Evolutionary conservation across 257 asterid species (phyloP).

Genomic region (Lantana camara): DNA sequence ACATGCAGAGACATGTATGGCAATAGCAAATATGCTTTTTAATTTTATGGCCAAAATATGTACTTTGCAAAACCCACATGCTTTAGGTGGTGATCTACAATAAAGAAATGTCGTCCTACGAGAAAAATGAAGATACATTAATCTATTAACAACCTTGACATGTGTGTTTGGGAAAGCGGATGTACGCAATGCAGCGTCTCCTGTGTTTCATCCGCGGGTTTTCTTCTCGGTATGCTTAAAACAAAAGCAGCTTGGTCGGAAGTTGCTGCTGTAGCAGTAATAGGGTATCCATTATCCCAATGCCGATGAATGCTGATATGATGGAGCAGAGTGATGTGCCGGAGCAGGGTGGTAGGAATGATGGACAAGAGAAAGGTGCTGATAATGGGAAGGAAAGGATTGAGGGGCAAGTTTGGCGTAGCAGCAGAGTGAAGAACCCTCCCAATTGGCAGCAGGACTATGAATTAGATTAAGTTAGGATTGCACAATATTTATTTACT

Average conservation of each 20-base stretch:
- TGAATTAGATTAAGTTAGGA: too few relatives aligned
- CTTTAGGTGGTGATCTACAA: too few relatives aligned
- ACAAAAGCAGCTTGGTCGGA: slow-evolving; percentile 73
- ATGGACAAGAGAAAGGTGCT: too few relatives aligned
- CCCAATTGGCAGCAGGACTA: too few relatives aligned
- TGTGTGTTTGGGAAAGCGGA: slow-evolving; percentile 79
- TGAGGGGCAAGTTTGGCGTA: too few relatives aligned
- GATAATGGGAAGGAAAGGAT: too few relatives aligned
- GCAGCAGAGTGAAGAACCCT: too few relatives aligned
- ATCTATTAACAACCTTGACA: slow-evolving; percentile 83
- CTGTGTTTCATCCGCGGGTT: slow-evolving; percentile 73
- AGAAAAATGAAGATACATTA: background rate
- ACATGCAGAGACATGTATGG: too few relatives aligned
- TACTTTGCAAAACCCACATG: background rate
- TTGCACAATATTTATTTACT: too few relatives aligned
- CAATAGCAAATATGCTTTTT: background rate
- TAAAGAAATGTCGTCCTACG: too few relatives aligned
- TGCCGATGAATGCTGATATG: slow-evolving; percentile 79
- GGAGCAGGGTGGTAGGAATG: too few relatives aligned
- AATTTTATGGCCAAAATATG: background rate
- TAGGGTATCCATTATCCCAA: slow-evolving; percentile 80
- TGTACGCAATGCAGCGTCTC: slow-evolving; percentile 89
- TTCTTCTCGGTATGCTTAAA: slow-evolving; percentile 67
- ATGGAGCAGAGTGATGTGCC: too few relatives aligned
- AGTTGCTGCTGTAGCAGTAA: slow-evolving; percentile 82